Percentiles rank a stretch among this genome's conserved stretches.
phyloP scores from a whole-genome alignment of 805 yeast genomes.

The Teunomyces pallodes region DNA sequence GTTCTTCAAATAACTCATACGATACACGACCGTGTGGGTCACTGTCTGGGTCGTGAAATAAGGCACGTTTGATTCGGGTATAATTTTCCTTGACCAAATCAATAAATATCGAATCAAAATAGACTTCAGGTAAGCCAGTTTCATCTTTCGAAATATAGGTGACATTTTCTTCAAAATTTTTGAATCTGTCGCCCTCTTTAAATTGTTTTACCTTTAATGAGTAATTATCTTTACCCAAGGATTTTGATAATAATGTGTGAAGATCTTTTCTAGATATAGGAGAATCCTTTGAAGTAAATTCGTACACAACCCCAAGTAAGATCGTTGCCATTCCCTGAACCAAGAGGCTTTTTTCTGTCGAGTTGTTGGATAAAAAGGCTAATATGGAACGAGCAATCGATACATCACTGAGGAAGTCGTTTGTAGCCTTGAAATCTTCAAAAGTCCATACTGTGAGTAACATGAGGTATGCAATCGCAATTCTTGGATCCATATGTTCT shows the following conservation, averaged over 20 bases:
- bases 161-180: constrained; percentile 53
- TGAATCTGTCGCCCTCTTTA: constrained; percentile 55
- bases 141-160: constrained; percentile 60
- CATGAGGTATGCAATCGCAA: constrained; percentile 74
- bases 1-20: constrained; percentile 53
- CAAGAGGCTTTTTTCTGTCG: constrained; percentile 49
- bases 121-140: constrained; percentile 85
- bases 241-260: constrained; percentile 58
- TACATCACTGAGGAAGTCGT: constrained; percentile 68
- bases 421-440: constrained; percentile 72
- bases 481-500: constrained; percentile 63
- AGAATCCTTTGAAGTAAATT: constrained; percentile 63
- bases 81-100: constrained; percentile 67
- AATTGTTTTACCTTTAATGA: constrained; percentile 70
- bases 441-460: constrained; percentile 72
- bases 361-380: constrained; percentile 51
- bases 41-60: constrained; percentile 68
- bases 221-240: constrained; percentile 81
- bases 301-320: constrained; percentile 75
- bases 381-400: constrained; percentile 66
- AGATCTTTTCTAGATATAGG: constrained; percentile 61
- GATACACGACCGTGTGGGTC: constrained; percentile 71
- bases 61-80: constrained; percentile 61
- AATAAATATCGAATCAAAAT: constrained; percentile 64
- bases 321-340: constrained; percentile 73